Conservation (phyloP, 2,329 filamentous ascomycete genomes). For the Myriosclerotinia scirpicola region DNA sequence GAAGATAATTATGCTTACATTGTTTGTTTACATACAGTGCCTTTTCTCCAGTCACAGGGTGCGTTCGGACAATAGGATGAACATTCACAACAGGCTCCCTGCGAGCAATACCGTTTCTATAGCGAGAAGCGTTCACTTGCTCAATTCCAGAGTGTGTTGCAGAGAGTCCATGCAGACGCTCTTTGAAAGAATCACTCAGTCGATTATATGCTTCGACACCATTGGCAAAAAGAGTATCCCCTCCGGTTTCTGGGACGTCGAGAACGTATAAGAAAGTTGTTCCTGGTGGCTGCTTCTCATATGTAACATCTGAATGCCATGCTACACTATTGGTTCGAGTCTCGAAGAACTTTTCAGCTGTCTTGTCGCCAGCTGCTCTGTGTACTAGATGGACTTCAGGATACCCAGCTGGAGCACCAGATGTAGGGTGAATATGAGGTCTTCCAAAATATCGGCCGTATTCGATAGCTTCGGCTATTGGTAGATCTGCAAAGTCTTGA, state of each 20-base stretch:
- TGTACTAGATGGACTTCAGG: constrained; percentile 80
- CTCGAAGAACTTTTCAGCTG: constrained; percentile 60
- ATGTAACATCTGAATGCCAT: constrained; percentile 88
- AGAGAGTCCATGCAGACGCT: constrained; percentile 76
- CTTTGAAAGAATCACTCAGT: constrained; percentile 74
- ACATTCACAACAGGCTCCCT: constrained; percentile 72
- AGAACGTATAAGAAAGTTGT: constrained; percentile 88
- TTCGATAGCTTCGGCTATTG: constrained; percentile 67
- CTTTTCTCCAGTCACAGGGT: constrained; percentile 82
- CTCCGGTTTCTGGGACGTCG: constrained; percentile 76
- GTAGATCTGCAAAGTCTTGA: constrained; percentile 70
- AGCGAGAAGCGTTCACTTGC: constrained; percentile 70
- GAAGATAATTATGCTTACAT: constrained; percentile 53
- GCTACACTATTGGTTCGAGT: constrained; percentile 76
- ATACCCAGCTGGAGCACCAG: constrained; percentile 69
- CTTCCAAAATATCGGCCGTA: constrained; percentile 76
- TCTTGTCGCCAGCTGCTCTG: constrained; percentile 64
- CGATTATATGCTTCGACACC: constrained; percentile 78
- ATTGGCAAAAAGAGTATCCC: constrained; percentile 82
- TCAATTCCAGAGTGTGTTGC: constrained; percentile 81
- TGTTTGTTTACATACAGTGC: constrained; percentile 80
- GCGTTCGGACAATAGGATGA: constrained; percentile 78
- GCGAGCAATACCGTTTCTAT: constrained; percentile 67
- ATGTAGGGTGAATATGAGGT: constrained; percentile 79
- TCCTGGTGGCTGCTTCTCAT: constrained; percentile 83